phyloP scores from a whole-genome alignment of 352 stramenopile species.

The Globisporangium takayamanum region DNA sequence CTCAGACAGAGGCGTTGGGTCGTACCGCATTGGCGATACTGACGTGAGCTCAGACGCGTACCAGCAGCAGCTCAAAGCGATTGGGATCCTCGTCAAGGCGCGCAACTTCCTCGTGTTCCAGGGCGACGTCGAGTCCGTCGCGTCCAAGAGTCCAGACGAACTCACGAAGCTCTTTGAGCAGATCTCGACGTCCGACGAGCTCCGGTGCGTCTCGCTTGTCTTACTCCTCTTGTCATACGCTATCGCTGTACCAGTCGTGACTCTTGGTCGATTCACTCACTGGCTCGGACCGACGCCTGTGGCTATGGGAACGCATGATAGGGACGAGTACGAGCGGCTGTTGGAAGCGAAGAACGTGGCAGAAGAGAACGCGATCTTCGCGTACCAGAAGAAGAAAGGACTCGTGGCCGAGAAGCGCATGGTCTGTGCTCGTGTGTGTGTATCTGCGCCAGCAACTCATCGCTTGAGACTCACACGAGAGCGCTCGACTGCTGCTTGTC shows the following conservation, averaged over 20 bases:
- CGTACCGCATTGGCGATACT: constrained; percentile 74
- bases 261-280: no score
- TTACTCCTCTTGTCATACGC: no score
- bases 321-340: constrained; percentile 73
- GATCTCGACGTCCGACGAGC: constrained; percentile 89
- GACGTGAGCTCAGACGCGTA: constrained; percentile 92
- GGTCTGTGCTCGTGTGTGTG: constrained; percentile 12
- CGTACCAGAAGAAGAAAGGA: constrained; percentile 95
- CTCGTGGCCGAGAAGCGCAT: constrained; percentile 89
- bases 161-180: constrained; percentile 97
- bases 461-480: no score
- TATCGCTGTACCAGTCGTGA: not conserved
- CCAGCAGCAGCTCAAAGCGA: constrained; percentile 89
- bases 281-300: no score
- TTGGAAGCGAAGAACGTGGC: constrained; percentile 89
- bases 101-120: constrained; percentile 99
- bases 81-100: constrained; percentile 97
- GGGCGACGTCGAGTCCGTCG: constrained; percentile 97
- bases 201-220: constrained; percentile 28
- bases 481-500: not conserved
- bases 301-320: constrained; percentile 10
- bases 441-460: not conserved
- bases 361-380: constrained; percentile 92
- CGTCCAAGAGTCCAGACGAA: constrained; percentile 93
- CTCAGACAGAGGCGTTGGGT: constrained; percentile 81